Evolutionary conservation across 1,139 yeast species (phyloP).

Genomic region (Protomyces arabidopsidicola): DNA sequence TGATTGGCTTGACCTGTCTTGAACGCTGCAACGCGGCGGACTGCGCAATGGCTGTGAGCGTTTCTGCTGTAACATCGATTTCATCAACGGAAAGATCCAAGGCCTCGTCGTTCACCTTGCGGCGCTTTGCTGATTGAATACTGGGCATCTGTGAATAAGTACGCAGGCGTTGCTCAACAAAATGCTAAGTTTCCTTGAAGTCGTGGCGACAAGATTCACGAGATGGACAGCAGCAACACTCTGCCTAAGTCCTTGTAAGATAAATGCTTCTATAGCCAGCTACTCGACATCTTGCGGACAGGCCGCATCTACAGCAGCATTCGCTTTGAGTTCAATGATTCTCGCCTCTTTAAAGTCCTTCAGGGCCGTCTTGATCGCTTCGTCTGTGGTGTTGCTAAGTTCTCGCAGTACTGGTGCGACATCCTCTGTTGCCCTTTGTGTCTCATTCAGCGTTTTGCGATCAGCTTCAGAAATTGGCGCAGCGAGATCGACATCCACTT

Average conservation of each 20-base stretch:
- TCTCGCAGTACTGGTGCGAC: background rate
- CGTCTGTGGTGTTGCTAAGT: background rate
- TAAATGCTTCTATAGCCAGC: background rate
- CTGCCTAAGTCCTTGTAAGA: too few species aligned
- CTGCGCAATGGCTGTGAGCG: constrained; percentile 11
- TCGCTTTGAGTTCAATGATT: background rate
- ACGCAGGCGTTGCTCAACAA: too few species aligned
- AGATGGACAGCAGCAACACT: too few species aligned
- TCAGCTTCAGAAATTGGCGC: constrained; percentile 4
- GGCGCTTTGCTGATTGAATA: background rate
- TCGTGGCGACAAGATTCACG: too few species aligned
- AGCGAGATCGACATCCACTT: constrained; percentile 3
- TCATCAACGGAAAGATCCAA: constrained; percentile 16
- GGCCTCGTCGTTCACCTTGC: background rate
- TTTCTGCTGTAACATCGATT: constrained; percentile 13
- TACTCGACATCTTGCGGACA: background rate
- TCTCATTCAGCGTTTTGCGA: background rate
- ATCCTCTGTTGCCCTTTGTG: constrained; percentile 8
- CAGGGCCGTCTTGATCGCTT: background rate
- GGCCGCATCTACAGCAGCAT: background rate
- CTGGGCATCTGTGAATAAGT: background rate
- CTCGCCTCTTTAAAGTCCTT: background rate
- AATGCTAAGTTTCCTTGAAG: too few species aligned
- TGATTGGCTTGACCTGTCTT: constrained; percentile 11
- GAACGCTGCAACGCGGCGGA: constrained; percentile 1